These are phyloP conservation scores for Sugiyamaella paludigena DNA, from an alignment of 1,139 yeast genomes.

Conservation along the genomic window DNA sequence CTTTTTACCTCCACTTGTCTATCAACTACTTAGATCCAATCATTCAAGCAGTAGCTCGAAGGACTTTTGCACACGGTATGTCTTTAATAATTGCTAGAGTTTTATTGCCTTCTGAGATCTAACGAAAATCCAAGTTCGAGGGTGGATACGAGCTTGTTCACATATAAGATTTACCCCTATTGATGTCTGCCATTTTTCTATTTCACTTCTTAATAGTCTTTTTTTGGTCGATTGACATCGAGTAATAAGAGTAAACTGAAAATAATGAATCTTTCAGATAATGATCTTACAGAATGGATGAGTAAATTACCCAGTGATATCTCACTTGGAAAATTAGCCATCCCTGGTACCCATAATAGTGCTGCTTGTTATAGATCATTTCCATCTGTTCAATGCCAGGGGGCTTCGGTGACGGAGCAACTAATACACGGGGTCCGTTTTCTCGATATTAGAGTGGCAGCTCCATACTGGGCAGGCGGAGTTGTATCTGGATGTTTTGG, in stretches of 20 bases:
- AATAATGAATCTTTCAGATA: slow-evolving; percentile 4
- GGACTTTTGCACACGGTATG: too few species aligned
- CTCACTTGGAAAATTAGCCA: slow-evolving; percentile 52
- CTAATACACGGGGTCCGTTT: slow-evolving; percentile 73
- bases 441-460: slow-evolving; percentile 56
- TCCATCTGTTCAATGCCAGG: slow-evolving; percentile 81
- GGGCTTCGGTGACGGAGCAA: slow-evolving; percentile 57
- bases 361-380: slow-evolving; percentile 72
- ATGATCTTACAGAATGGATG: slow-evolving; percentile 48
- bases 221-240: background rate
- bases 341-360: slow-evolving; percentile 84
- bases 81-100: too few species aligned
- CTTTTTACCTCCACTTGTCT: too few species aligned
- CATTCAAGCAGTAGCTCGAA: too few species aligned
- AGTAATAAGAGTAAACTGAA: too few species aligned
- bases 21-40: too few species aligned
- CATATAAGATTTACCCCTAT: too few species aligned
- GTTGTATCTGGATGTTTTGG: slow-evolving; percentile 5
- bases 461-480: background rate
- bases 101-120: too few species aligned
- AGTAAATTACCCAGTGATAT: slow-evolving; percentile 52
- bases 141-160: too few species aligned
- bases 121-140: too few species aligned
- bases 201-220: background rate
- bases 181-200: too few species aligned